Evolutionary conservation across 1,284 basidiomycete species (phyloP), one percentile per base, ranked within the genome.

Genomic region (Stygiomarasmius scandens): DNA sequence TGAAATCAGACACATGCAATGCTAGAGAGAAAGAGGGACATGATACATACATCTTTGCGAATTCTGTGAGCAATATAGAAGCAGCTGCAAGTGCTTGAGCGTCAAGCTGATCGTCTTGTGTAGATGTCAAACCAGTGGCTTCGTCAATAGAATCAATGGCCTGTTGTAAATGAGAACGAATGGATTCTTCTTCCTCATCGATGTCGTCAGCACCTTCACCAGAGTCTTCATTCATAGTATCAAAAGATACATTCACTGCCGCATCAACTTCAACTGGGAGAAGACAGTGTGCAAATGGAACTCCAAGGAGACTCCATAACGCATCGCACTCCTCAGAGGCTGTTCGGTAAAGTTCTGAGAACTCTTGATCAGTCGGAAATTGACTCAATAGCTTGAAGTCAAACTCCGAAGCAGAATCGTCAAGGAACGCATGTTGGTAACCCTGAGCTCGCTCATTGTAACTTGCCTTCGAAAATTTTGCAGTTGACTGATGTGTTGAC

Each of bases 91-190:
- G n/a, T 51, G 36, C 25, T 32, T 23, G 44, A 16, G 29, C 55
- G 25, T 56, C 55, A 11, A 56, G 25, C n/a, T 52, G 24, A n/a
- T 34, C 27, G n/a, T 52, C 41, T 23, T 45, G 32, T 19, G 22
- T 36, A n/a, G 22, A 24, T 12, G 49, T 25, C 23, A 56, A 49
- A 44, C 24, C 36, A 16, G 49, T 20, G 14, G 49, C 16, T 12
- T 12, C 23, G 10, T n/a, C 25, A 14, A 50, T 50, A 11, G 34
- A 22, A 56, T 56, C 55, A 10, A 56, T 45, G n/a, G 48, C 55
- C n/a, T 44, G 14, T 29, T 56, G 55, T 32, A 32, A 32, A 32
- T 32, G 29, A 12, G 29, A 32, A 32, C 29, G 29, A 32, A 32
- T 32, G 29, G 29, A 32, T 32, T 32, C 29, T 32, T 32, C 29